Percentiles rank a stretch among this genome's conserved stretches.
Conservation (phyloP, 306 rosid species). For the Acacia crassicarpa region DNA sequence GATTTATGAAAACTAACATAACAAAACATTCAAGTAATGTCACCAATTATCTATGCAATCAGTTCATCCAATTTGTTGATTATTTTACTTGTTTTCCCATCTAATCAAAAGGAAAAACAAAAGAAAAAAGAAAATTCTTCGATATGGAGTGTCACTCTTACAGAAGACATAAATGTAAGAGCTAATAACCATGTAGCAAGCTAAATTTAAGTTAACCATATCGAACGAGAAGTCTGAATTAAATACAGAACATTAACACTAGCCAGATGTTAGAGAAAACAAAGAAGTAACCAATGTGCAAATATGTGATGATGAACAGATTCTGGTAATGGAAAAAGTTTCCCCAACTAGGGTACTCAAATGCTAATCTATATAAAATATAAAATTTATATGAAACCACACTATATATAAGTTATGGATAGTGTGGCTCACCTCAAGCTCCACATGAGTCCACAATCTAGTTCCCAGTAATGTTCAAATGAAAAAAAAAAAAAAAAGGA, state of each 20-base stretch:
- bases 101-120: no score
- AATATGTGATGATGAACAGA: background rate
- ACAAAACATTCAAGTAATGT: background rate
- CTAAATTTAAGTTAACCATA: slow-evolving; percentile 3
- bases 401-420: no score
- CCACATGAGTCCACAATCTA: background rate
- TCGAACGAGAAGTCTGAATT: background rate
- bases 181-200: background rate
- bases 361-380: background rate
- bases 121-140: no score
- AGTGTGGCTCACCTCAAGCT: background rate
- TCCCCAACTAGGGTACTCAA: background rate
- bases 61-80: slow-evolving; percentile 6
- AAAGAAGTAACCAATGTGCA: background rate
- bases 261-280: background rate
- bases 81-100: background rate
- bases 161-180: background rate
- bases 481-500: background rate
- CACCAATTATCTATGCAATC: background rate
- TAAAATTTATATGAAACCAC: background rate
- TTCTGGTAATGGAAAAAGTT: background rate
- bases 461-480: background rate
- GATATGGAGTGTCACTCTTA: background rate
- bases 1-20: background rate
- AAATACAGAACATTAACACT: background rate